Evolutionary conservation across 2,329 filamentous ascomycete species (phyloP).

Genomic region (Cytospora paraplurivora): DNA sequence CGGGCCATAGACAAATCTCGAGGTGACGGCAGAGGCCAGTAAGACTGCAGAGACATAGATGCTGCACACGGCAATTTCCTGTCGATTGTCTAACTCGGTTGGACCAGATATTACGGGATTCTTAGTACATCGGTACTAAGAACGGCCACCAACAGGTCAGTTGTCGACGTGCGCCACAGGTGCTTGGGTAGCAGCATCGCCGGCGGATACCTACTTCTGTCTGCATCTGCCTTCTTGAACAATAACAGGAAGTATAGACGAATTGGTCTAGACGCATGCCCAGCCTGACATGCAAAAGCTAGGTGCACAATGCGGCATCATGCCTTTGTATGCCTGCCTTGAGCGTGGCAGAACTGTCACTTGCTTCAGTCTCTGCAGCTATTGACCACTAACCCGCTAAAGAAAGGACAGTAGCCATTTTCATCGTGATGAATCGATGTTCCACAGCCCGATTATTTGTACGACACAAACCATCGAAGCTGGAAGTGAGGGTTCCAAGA

Average conservation of each 20-base stretch:
- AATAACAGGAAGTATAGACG: conserved; percentile 11
- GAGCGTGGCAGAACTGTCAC: not conserved
- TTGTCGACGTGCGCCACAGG: conserved; percentile 19
- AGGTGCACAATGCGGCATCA: conserved; percentile 24
- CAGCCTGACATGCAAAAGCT: conserved; percentile 15
- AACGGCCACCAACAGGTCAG: conserved; percentile 24
- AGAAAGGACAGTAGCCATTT: conserved; percentile 16
- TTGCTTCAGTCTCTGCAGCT: conserved; percentile 6
- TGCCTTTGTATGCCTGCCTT: conserved; percentile 19
- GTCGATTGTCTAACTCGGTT: conserved; percentile 11
- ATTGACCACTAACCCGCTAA: not conserved
- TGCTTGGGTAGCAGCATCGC: conserved; percentile 13
- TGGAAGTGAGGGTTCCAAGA: conserved; percentile 14
- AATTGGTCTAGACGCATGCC: conserved; percentile 18
- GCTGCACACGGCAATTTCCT: conserved; percentile 25
- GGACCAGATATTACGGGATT: conserved; percentile 9
- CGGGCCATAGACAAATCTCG: conserved; percentile 16
- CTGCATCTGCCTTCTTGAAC: not conserved
- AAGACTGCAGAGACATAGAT: conserved; percentile 17
- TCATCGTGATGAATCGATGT: conserved; percentile 23
- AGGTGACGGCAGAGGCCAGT: conserved; percentile 19
- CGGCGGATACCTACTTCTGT: conserved; percentile 16
- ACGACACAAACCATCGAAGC: conserved; percentile 26
- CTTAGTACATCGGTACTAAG: conserved; percentile 12
- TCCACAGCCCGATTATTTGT: conserved; percentile 20